Evolutionary conservation across 2,329 filamentous ascomycete genomes (phyloP), one percentile per base, ranked within the genome.

Genomic region (Exophiala mesophila): DNA sequence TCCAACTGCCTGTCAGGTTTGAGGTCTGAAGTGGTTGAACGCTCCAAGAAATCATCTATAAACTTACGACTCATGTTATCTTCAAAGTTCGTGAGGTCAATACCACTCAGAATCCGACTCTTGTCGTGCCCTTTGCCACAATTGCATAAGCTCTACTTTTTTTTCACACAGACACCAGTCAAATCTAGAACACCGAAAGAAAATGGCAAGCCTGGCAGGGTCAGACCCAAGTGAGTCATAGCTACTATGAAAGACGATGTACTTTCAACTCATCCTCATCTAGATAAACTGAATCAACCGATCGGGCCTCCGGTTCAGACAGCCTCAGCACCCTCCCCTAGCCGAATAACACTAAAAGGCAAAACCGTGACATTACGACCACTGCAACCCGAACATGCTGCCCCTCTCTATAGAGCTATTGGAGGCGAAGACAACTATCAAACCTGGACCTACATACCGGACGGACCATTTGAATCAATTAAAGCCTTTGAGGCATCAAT

Each of bases 401-500:
- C 51, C 8, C 55, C 58, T 6, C 57, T 66, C 7, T 66, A 56
- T 37, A 39, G 44, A 7, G 35, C 54, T 2, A 39, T 63, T 16
- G 54, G 61, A 9, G 61, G 57, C 3, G 41, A 36, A 1, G 51
- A 58, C 1, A 38, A 58, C 15, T 16, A 38, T 5, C 41, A 50
- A 5, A 51, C 73, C 7, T 73, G 65, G 62, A 63, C 64, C 20
- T 73, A 71, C 53, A 58, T 73, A 51, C 52, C 55, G 2, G 42
- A 53, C 20, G 65, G 59, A 0, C 69, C 69, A 0, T 68, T 61
- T 42, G 12, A 30, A 1, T 45, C 60, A n/a, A 20, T 59, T 12
- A 39, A 52, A 2, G 42, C 56, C 10, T 63, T 71, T 49, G 50
- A 56, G 17, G 39, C 47, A 5, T 51, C 51, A 19, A 50, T 68